Percentiles rank a stretch among this genome's conserved stretches.
phyloP scores from a whole-genome alignment of 495 filamentous ascomycete species.

The Echria macrotheca region DNA sequence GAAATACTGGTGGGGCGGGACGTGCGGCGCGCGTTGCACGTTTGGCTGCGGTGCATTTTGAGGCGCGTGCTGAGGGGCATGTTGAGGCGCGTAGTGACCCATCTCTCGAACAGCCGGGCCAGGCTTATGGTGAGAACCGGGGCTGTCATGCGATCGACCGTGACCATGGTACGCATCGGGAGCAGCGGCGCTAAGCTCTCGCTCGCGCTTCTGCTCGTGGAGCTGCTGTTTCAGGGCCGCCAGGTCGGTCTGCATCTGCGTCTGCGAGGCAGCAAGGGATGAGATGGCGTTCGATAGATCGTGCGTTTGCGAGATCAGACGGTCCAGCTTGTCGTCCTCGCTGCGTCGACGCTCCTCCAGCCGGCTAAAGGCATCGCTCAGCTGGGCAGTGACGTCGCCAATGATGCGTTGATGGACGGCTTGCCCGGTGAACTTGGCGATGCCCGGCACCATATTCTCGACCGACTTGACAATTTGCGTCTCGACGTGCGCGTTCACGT shows the following conservation, averaged over 20 bases:
- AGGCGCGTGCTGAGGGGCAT: conserved; percentile 21
- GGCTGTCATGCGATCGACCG: conserved; percentile 16
- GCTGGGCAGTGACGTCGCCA: conserved; percentile 29
- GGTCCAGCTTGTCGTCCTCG: conserved; percentile 76
- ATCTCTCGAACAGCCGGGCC: conserved; percentile 15
- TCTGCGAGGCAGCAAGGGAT: conserved; percentile 58
- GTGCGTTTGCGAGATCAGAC: conserved; percentile 67
- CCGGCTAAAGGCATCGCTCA: conserved; percentile 35
- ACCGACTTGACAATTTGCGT: conserved; percentile 57
- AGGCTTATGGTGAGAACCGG: conserved; percentile 18
- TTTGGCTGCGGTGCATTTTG: conserved; percentile 20
- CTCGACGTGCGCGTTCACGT: conserved; percentile 62
- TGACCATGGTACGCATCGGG: conserved; percentile 11
- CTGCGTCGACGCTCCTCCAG: conserved; percentile 63
- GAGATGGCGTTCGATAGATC: conserved; percentile 67
- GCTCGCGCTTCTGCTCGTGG: conserved; percentile 19
- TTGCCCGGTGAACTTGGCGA: conserved; percentile 51
- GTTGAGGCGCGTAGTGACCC: conserved; percentile 21
- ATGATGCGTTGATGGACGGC: conserved; percentile 52
- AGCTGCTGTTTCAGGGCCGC: conserved; percentile 20
- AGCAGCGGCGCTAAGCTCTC: conserved; percentile 6
- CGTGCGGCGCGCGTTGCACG: conserved; percentile 15
- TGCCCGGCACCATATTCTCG: conserved; percentile 57
- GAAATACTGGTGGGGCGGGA: conserved; percentile 17
- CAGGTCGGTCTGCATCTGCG: conserved; percentile 33